Evolutionary conservation across 1,139 yeast species (phyloP).

Genomic region (Pneumocystis oryctolagi): DNA sequence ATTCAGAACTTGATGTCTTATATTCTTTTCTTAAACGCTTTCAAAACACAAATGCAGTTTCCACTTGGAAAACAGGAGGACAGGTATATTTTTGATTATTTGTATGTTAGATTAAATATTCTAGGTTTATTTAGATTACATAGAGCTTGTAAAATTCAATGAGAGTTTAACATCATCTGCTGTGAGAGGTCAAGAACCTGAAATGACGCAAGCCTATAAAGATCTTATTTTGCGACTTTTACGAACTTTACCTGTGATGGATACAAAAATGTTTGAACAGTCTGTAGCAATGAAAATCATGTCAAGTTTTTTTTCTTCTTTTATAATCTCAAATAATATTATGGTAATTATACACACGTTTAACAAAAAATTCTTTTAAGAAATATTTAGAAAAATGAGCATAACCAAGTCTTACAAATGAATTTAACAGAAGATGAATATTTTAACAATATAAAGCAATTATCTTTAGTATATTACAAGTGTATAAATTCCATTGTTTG

Average conservation of each 20-base stretch:
- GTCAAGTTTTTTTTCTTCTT: not conserved
- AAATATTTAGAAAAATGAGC: not conserved
- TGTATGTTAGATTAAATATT: conserved; percentile 9
- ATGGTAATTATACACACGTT: not conserved
- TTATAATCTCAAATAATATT: not conserved
- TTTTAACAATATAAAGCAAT: not conserved
- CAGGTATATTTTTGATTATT: conserved; percentile 25
- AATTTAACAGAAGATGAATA: not conserved
- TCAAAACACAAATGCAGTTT: conserved; percentile 32
- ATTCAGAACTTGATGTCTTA: conserved; percentile 28
- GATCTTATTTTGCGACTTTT: conserved; percentile 1
- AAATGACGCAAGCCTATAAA: not conserved
- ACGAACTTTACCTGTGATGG: conserved; percentile 3
- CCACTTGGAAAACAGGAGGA: conserved; percentile 43
- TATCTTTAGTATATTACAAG: not conserved
- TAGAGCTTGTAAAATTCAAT: not conserved
- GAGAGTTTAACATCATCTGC: not conserved
- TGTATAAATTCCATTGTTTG: not conserved
- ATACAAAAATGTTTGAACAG: conserved; percentile 5
- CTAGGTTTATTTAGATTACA: not conserved
- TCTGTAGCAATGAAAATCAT: conserved; percentile 3
- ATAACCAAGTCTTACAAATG: not conserved
- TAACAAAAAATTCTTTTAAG: not conserved
- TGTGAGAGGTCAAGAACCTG: not conserved
- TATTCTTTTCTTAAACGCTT: conserved; percentile 32